Percentiles rank a stretch among this genome's conserved stretches.
Evolutionary conservation across 139 green algal species (phyloP).

Genomic region (Chlorella sp.): DNA sequence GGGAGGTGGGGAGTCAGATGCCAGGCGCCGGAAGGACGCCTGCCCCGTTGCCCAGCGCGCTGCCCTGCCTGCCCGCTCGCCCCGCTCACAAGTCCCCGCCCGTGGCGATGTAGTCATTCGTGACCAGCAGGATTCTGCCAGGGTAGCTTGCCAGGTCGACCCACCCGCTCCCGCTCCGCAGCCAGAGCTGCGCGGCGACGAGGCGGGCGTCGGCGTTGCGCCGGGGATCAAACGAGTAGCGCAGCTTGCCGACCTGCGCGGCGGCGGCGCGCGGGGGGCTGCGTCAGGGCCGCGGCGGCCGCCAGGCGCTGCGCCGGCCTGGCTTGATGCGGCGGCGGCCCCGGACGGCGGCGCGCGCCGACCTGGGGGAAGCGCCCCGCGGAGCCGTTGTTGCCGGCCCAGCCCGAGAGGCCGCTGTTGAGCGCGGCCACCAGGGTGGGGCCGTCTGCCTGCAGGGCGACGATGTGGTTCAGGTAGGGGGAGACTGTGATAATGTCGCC

Average conservation of each 20-base stretch:
- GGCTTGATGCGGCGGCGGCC: too few relatives aligned
- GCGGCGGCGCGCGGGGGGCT: too few relatives aligned
- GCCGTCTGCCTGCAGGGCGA: not conserved
- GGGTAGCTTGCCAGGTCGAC: not conserved
- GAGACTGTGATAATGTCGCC: not conserved
- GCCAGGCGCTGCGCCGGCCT: too few relatives aligned
- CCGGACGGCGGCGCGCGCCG: too few relatives aligned
- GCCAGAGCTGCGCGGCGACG: slow-evolving; percentile 1
- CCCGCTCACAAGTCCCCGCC: slow-evolving; percentile 8
- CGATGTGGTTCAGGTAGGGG: slow-evolving; percentile 19
- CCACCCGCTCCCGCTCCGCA: not conserved
- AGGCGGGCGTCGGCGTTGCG: not conserved
- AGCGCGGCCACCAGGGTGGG: not conserved
- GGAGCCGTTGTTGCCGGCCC: not conserved
- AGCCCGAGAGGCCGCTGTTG: slow-evolving; percentile 7
- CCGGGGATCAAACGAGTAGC: slow-evolving; percentile 4
- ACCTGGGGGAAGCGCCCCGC: slow-evolving; percentile 18
- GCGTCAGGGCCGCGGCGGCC: too few relatives aligned
- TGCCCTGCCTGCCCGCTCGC: too few relatives aligned
- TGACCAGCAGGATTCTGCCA: not conserved
- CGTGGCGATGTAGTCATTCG: not conserved
- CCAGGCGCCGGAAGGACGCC: too few relatives aligned
- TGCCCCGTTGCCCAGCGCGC: too few relatives aligned
- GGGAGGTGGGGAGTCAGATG: too few relatives aligned
- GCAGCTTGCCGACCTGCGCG: slow-evolving; percentile 12